Base-by-base conservation (phyloP, 495 filamentous ascomycete species). In the Daldinia decipiens region DNA sequence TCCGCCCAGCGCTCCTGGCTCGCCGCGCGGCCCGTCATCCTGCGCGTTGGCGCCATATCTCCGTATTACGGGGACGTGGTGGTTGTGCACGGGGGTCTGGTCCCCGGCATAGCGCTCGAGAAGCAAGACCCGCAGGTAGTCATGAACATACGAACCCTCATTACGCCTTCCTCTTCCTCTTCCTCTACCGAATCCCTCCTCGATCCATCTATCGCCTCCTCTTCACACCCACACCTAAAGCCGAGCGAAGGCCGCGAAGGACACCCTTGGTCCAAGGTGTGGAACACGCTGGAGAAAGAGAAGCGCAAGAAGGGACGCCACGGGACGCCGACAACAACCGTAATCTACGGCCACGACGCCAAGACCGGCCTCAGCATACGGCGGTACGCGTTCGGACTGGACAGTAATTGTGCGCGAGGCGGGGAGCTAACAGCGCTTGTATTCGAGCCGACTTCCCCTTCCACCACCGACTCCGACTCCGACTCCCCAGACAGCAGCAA, bases 61-160 rank as follows among this genome's bases (percentile, higher is more conserved):
- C 76, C 11, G 76, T 79, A 11, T 78, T 94, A 76, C 73, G 84
- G 82, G 34, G 82, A 89, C 32, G 81, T 94, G 0, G 82, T 89
- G 3, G 88, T 95, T 50, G 94, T 94, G 3, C 95, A 99, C 81
- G 95, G 86, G 0, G 95, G 95, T 1, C 77, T 98, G 1, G 87
- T 94, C 0, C 92, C 95, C 0, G 91, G 86, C 0, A 82, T 97
- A 6, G 77, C 84, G 0, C 82, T 97, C 4, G 84, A 91, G 55
- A 82, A 86, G 61, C 92, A 97, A 71, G 92, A 97, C 79, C 89
- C 93, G 0, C 87, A 86, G 72, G 87, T 88, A 50, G 90, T 91
- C 13, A 98, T 98, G 94, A 94, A 91, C 72, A 97, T 99, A 93
- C 88, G 92, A 53, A 92, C 88, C 3, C 88, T 98, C 50, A 51